phyloP scores from a whole-genome alignment of 177 flowering plant species.

The Vitis hybrid region DNA sequence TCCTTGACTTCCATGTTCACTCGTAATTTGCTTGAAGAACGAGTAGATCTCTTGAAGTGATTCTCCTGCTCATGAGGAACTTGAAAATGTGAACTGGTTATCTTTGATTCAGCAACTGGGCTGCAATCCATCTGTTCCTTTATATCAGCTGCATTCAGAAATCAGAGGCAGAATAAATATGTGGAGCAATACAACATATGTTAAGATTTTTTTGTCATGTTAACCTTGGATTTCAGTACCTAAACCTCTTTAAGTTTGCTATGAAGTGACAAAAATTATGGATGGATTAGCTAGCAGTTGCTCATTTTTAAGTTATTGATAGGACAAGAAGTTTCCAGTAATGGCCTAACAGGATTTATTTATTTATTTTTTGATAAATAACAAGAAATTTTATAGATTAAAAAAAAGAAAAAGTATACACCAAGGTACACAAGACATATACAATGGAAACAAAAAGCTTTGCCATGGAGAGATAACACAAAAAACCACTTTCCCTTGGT shows the following conservation, averaged over 20 bases:
- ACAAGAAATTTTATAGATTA: too few relatives aligned
- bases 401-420: too few relatives aligned
- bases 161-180: slow-evolving; percentile 2
- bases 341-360: too few relatives aligned
- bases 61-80: slow-evolving; percentile 13
- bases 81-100: slow-evolving; percentile 9
- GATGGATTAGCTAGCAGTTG: too few relatives aligned
- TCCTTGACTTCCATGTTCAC: slow-evolving; percentile 7
- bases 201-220: not conserved
- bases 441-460: too few relatives aligned
- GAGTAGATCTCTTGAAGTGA: slow-evolving; percentile 22
- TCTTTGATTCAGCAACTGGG: slow-evolving; percentile 4
- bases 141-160: slow-evolving; percentile 18
- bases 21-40: slow-evolving; percentile 18
- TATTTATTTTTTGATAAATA: too few relatives aligned
- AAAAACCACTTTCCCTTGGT: too few relatives aligned
- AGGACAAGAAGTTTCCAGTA: too few relatives aligned
- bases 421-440: too few relatives aligned
- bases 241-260: not conserved
- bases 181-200: not conserved
- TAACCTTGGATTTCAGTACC: not conserved
- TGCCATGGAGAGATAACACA: too few relatives aligned
- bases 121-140: slow-evolving; percentile 2
- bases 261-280: not conserved
- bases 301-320: too few relatives aligned